A percentile compares a stretch with the other conserved stretches of the same genome.
Evolutionary conservation across 331 rosid species (phyloP).

Genomic region (Acacia concinna): DNA sequence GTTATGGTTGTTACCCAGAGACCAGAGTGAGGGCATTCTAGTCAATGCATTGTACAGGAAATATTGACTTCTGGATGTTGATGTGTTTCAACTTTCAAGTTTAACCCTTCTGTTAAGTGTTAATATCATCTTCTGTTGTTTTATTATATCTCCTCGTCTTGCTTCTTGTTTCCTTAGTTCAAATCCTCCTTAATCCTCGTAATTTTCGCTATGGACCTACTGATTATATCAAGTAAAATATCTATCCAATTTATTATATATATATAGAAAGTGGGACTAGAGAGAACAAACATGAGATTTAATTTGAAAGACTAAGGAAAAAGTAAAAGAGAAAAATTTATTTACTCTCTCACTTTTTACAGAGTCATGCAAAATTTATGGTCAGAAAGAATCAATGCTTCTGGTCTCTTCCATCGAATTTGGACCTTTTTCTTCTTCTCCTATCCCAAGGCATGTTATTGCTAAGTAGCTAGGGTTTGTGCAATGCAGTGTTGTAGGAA

Average conservation of each 20-base stretch:
- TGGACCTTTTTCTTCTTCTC: background rate
- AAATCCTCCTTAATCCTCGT: background rate
- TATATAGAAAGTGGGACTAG: too few species aligned
- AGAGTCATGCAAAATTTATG: slow-evolving; percentile 1
- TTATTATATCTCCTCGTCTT: background rate
- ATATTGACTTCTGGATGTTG: slow-evolving; percentile 46
- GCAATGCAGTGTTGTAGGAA: background rate
- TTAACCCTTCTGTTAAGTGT: slow-evolving; percentile 26
- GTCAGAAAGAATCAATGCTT: slow-evolving; percentile 33
- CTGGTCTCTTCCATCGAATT: slow-evolving; percentile 27
- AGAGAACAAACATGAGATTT: too few species aligned
- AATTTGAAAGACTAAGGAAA: too few species aligned
- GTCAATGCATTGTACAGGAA: slow-evolving; percentile 53
- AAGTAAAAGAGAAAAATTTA: background rate
- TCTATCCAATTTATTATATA: too few species aligned
- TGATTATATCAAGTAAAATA: too few species aligned
- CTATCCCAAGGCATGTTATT: background rate
- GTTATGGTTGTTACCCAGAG: background rate
- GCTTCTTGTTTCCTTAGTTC: background rate
- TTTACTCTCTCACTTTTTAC: background rate
- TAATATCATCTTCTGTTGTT: slow-evolving; percentile 33
- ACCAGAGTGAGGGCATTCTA: slow-evolving; percentile 41
- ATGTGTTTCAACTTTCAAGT: slow-evolving; percentile 18
- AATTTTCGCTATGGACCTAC: too few species aligned
- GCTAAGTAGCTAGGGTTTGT: background rate